Evolutionary conservation across 495 filamentous ascomycete species (phyloP).

Genomic region (Cercophora newfieldiana): DNA sequence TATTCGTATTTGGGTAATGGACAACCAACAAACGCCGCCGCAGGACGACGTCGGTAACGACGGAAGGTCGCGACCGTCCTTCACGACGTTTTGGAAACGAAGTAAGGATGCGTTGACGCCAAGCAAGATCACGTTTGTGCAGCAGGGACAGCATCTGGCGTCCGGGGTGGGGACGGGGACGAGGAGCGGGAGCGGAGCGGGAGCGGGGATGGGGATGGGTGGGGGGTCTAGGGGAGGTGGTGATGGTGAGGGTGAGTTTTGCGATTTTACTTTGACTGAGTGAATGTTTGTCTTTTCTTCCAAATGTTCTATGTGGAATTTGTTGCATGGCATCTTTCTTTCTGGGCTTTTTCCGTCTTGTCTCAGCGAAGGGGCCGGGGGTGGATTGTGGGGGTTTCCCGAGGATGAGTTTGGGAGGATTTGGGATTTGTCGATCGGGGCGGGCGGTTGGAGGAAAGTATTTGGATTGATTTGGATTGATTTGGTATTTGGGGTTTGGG

Average conservation of each 20-base stretch:
- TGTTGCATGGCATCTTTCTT: too few species aligned
- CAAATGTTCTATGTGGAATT: neutral
- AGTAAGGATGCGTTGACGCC: neutral
- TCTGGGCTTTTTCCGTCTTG: neutral
- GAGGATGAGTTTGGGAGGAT: neutral
- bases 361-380: neutral
- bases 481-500: neutral
- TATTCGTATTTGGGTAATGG: too few species aligned
- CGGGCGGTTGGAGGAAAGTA: neutral
- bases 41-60: neutral
- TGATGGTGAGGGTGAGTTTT: neutral
- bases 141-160: neutral
- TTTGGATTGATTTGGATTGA: conserved; percentile 1
- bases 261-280: neutral
- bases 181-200: neutral
- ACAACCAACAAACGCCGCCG: neutral
- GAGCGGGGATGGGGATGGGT: neutral
- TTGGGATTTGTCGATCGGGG: neutral
- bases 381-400: neutral
- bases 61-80: neutral
- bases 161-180: neutral
- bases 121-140: neutral
- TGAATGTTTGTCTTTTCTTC: neutral
- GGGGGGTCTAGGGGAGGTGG: neutral
- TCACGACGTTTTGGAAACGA: neutral